phyloP scores from a whole-genome alignment of 1,284 basidiomycete genomes.

The Ustilago bromivora region DNA sequence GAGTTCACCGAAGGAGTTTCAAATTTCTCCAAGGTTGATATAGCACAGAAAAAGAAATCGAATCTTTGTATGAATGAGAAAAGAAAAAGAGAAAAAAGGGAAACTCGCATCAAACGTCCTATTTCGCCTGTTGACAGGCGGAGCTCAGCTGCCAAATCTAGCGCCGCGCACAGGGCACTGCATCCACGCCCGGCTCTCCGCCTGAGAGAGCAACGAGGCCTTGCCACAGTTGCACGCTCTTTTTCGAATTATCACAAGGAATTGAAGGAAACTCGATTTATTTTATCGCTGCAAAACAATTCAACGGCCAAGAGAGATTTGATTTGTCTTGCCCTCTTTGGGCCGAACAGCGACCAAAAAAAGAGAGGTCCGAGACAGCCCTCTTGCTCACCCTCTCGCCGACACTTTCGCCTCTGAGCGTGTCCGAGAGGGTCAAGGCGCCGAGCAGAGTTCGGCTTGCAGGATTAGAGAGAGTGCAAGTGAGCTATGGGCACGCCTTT shows the following conservation, averaged over 20 bases:
- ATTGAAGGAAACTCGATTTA: background rate
- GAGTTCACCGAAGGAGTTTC: conserved; percentile 5
- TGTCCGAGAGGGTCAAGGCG: background rate
- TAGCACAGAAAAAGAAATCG: too few species aligned
- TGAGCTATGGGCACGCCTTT: background rate
- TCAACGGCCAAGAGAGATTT: background rate
- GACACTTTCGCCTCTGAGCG: background rate
- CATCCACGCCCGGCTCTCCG: background rate
- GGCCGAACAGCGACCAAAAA: background rate
- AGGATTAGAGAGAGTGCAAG: too few species aligned
- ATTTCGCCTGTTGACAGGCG: conserved; percentile 9
- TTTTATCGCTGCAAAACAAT: background rate
- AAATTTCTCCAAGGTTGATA: background rate
- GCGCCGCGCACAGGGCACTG: conserved; percentile 12
- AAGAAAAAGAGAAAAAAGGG: background rate
- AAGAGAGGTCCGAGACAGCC: conserved; percentile 4
- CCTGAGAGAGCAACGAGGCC: background rate
- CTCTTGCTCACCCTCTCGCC: conserved; percentile 5
- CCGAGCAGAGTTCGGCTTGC: background rate
- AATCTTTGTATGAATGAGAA: background rate
- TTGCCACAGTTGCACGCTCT: background rate
- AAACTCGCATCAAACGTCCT: conserved; percentile 2
- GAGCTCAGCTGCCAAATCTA: conserved; percentile 19
- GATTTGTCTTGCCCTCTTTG: background rate
- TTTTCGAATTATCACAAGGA: conserved; percentile 4